Conservation (phyloP, 1,284 basidiomycete species). For the Cutaneotrichosporon mucoides region DNA sequence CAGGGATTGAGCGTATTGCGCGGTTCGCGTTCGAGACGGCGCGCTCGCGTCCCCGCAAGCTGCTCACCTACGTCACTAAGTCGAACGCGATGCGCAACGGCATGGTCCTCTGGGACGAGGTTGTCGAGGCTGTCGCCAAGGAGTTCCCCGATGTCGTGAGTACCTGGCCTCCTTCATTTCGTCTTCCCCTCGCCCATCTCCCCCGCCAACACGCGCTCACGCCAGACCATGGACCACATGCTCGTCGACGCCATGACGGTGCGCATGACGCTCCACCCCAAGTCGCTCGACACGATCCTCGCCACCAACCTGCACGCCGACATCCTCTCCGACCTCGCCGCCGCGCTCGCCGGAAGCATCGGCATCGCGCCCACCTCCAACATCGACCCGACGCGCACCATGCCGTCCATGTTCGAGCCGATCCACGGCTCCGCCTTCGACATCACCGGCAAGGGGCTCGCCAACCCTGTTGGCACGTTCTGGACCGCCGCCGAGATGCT, state of each 20-base stretch:
- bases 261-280: constrained; percentile 55
- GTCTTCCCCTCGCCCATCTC: too few species aligned
- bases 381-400: constrained; percentile 53
- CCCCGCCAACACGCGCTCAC: too few species aligned
- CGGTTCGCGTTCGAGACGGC: constrained; percentile 93
- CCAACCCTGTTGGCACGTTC: constrained; percentile 53
- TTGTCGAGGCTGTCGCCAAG: constrained; percentile 53
- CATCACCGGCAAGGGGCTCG: constrained; percentile 77
- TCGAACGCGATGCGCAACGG: constrained; percentile 50
- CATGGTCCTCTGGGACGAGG: constrained; percentile 36
- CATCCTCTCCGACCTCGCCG: constrained; percentile 80
- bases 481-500: constrained; percentile 61
- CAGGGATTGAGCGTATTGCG: constrained; percentile 84
- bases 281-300: constrained; percentile 79
- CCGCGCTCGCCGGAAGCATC: constrained; percentile 58
- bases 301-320: constrained; percentile 98
- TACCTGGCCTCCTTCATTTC: too few species aligned
- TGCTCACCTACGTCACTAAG: constrained; percentile 57
- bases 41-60: constrained; percentile 57
- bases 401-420: constrained; percentile 62
- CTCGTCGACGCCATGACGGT: constrained; percentile 54
- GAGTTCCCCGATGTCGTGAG: constrained; percentile 54
- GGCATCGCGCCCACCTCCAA: constrained; percentile 59
- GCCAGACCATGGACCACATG: constrained; percentile 53
- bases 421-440: constrained; percentile 77